Percentiles rank a stretch among this genome's conserved stretches.
These are phyloP conservation scores for Houttuynia cordata DNA, from an alignment of 164 flowering plant species.

Conservation along the genomic window DNA sequence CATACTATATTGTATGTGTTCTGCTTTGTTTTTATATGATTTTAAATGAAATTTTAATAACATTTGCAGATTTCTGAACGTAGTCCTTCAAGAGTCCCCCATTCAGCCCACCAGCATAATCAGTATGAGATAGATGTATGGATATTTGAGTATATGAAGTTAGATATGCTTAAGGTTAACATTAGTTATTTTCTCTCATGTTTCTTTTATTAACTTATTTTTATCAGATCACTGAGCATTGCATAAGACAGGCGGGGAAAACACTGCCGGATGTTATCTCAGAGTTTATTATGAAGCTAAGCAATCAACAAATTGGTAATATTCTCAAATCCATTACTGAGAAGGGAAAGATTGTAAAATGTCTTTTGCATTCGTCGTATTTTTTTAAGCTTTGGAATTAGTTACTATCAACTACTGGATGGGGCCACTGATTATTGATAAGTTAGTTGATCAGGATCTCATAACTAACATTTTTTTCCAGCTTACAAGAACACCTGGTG, in stretches of 20 bases:
- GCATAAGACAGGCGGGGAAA: background rate
- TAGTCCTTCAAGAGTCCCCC: too few relatives aligned
- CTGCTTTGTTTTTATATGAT: background rate
- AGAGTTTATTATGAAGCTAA: background rate
- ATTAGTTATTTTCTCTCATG: background rate
- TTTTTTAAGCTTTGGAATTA: background rate
- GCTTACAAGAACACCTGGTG: background rate
- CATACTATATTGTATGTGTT: too few relatives aligned
- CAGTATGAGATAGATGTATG: background rate
- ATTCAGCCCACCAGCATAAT: background rate
- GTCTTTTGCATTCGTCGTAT: too few relatives aligned
- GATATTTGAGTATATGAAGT: background rate
- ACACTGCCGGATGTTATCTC: background rate
- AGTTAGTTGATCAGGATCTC: background rate
- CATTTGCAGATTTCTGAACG: background rate
- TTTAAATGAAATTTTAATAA: too few relatives aligned
- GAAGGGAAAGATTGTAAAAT: too few relatives aligned
- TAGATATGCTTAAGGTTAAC: background rate
- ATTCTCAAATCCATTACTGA: background rate
- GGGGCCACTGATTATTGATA: background rate
- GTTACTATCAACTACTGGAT: background rate
- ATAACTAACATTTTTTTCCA: too few relatives aligned
- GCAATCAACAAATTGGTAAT: background rate
- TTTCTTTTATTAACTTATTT: too few relatives aligned
- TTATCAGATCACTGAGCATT: background rate